A percentile compares a stretch with the other conserved stretches of the same genome.
Evolutionary conservation across 129 eudicot genomes (phyloP).

Genomic region (Pseudognaphalium luteoalbum): DNA sequence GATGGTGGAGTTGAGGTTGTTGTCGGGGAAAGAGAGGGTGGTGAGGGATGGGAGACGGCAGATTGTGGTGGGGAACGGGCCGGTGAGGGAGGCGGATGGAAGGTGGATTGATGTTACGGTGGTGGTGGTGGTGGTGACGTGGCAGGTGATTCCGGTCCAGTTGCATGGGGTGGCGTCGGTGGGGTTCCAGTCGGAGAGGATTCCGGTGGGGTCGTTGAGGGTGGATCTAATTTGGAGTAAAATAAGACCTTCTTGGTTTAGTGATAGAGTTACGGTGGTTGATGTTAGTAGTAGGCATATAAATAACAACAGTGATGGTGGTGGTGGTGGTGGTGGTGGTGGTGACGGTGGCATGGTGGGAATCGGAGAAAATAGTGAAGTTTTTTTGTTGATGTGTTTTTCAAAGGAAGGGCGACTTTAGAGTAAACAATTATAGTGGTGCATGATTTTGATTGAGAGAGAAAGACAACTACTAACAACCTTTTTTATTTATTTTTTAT

Average conservation of each 20-base stretch:
- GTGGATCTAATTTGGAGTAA: conserved; percentile 36
- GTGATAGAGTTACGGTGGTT: conserved; percentile 18
- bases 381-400: not conserved
- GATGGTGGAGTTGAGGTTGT: conserved; percentile 49
- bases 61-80: conserved; percentile 53
- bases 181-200: conserved; percentile 62
- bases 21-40: conserved; percentile 45
- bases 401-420: conserved; percentile 8
- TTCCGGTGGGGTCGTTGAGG: conserved; percentile 47
- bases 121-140: conserved; percentile 34
- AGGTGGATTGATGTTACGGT: conserved; percentile 49
- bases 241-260: conserved; percentile 61
- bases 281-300: not conserved
- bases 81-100: conserved; percentile 49
- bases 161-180: conserved; percentile 57
- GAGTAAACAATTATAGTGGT: conserved; percentile 13
- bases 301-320: not conserved
- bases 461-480: conserved; percentile 34
- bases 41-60: conserved; percentile 70
- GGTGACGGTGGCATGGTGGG: conserved; percentile 30
- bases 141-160: conserved; percentile 76
- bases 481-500: not conserved
- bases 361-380: not conserved
- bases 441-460: conserved; percentile 14
- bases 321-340: conserved; percentile 3